phyloP scores from a whole-genome alignment of 202 grass and related monocot species.

The Setaria italica region DNA sequence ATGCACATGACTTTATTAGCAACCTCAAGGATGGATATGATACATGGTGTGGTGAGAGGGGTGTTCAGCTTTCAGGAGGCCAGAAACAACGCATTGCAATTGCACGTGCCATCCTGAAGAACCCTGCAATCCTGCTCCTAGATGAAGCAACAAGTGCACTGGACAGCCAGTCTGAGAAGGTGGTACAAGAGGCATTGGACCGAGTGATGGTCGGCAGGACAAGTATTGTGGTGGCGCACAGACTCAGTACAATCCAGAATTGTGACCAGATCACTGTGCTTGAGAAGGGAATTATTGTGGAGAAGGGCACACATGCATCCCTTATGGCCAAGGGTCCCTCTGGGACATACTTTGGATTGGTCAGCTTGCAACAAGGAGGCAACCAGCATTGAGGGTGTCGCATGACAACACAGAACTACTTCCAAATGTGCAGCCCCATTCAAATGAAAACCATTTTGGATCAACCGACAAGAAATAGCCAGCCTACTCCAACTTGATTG shows the following conservation, averaged over 20 bases:
- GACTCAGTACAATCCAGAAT: slow-evolving; percentile 84
- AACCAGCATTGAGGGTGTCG: slow-evolving; percentile 42
- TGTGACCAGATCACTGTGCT: slow-evolving; percentile 85
- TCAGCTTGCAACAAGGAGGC: slow-evolving; percentile 79
- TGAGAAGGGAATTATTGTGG: slow-evolving; percentile 77
- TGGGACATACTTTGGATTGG: slow-evolving; percentile 76
- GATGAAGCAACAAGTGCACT: slow-evolving; percentile 94
- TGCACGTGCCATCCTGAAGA: slow-evolving; percentile 90
- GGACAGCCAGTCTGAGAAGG: slow-evolving; percentile 89
- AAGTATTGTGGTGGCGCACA: slow-evolving; percentile 83
- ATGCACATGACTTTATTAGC: slow-evolving; percentile 92
- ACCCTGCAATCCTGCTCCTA: slow-evolving; percentile 82
- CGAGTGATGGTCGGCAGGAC: slow-evolving; percentile 89
- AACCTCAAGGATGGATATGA: slow-evolving; percentile 89
- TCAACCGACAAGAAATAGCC: background rate
- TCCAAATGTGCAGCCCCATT: background rate
- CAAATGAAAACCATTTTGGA: slow-evolving; percentile 2
- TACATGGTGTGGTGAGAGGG: slow-evolving; percentile 78
- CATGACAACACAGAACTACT: slow-evolving; percentile 2
- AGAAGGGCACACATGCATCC: slow-evolving; percentile 89
- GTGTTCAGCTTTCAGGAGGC: slow-evolving; percentile 89
- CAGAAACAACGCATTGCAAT: slow-evolving; percentile 99
- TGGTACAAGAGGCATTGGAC: slow-evolving; percentile 91
- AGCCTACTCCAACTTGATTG: slow-evolving; percentile 10
- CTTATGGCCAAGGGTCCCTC: slow-evolving; percentile 80